These are phyloP conservation scores for Ramaria sp. DNA, from an alignment of 768 basidiomycete genomes.

Conservation along the genomic window DNA sequence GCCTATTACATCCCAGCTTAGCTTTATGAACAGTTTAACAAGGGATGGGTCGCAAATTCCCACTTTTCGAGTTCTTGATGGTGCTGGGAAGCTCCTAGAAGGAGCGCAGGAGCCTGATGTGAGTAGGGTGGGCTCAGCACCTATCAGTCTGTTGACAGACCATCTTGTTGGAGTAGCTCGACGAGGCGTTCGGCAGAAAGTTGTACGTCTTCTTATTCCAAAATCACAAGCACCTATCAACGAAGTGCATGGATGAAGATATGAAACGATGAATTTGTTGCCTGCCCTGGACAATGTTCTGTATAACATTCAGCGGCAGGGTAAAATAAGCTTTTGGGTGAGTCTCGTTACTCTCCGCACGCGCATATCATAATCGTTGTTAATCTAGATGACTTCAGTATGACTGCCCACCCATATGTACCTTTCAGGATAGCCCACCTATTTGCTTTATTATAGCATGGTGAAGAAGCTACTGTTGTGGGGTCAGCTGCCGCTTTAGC, in stretches of 20 bases:
- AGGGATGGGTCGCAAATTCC: conserved; percentile 57
- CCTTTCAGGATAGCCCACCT: background rate
- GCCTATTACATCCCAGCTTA: conserved; percentile 55
- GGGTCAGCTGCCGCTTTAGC: conserved; percentile 83
- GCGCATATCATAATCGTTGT: background rate
- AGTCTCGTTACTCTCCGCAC: background rate
- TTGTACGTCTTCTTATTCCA: conserved; percentile 27
- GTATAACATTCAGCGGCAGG: conserved; percentile 89
- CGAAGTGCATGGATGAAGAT: conserved; percentile 29
- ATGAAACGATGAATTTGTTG: conserved; percentile 68
- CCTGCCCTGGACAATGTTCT: conserved; percentile 82
- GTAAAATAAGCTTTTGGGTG: conserved; percentile 86
- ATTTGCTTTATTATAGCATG: conserved; percentile 39
- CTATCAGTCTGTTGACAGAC: background rate
- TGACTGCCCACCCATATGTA: conserved; percentile 20
- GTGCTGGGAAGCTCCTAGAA: conserved; percentile 59
- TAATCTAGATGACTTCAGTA: conserved; percentile 67
- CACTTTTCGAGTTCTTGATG: conserved; percentile 79
- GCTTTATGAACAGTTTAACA: conserved; percentile 75
- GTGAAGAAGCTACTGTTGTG: conserved; percentile 85
- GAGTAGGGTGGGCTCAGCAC: background rate
- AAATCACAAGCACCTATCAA: background rate
- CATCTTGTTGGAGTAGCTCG: conserved; percentile 36
- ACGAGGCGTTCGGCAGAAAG: conserved; percentile 51
- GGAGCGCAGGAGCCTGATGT: conserved; percentile 73